A percentile compares a stretch with the other conserved stretches of the same genome.
These are phyloP conservation scores for Agaricus blazei DNA, from an alignment of 768 basidiomycete genomes.

Conservation along the genomic window DNA sequence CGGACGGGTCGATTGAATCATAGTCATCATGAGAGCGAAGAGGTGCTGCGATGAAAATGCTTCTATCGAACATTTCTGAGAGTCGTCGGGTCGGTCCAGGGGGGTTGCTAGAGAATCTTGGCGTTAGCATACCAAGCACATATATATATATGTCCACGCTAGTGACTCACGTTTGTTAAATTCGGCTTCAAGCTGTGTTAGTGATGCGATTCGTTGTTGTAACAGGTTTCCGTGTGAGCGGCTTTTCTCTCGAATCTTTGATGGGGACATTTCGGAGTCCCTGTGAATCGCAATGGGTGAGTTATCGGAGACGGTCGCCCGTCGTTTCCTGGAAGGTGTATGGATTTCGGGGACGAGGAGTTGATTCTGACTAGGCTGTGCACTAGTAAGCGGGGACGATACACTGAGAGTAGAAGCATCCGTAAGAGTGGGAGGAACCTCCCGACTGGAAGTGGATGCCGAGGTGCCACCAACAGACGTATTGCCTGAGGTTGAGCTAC, in stretches of 20 bases:
- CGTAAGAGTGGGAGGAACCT: conserved; percentile 5
- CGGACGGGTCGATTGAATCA: conserved; percentile 17
- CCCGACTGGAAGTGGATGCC: conserved; percentile 18
- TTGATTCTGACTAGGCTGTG: conserved; percentile 16
- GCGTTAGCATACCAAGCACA: not conserved
- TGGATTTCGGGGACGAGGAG: conserved; percentile 29
- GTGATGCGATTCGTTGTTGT: conserved; percentile 59
- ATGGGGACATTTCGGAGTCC: conserved; percentile 46
- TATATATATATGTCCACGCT: not conserved
- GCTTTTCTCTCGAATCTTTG: conserved; percentile 65
- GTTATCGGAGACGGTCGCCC: conserved; percentile 66
- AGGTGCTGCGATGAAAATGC: conserved; percentile 58
- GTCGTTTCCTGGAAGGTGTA: conserved; percentile 41
- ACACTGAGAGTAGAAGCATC: conserved; percentile 5
- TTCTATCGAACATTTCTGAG: conserved; percentile 64
- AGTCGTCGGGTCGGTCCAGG: conserved; percentile 48
- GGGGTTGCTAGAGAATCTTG: conserved; percentile 24
- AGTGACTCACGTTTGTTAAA: conserved; percentile 50
- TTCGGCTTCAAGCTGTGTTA: conserved; percentile 61
- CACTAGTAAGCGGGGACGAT: conserved; percentile 8
- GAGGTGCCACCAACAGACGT: conserved; percentile 24
- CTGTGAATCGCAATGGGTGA: conserved; percentile 44
- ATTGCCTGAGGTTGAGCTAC: conserved; percentile 21
- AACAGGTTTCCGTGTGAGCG: conserved; percentile 54
- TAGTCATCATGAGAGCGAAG: conserved; percentile 35